Evolutionary conservation across 2,329 filamentous ascomycete species (phyloP), one percentile per base, ranked within the genome.

Genomic region (Albifimbria verrucaria): DNA sequence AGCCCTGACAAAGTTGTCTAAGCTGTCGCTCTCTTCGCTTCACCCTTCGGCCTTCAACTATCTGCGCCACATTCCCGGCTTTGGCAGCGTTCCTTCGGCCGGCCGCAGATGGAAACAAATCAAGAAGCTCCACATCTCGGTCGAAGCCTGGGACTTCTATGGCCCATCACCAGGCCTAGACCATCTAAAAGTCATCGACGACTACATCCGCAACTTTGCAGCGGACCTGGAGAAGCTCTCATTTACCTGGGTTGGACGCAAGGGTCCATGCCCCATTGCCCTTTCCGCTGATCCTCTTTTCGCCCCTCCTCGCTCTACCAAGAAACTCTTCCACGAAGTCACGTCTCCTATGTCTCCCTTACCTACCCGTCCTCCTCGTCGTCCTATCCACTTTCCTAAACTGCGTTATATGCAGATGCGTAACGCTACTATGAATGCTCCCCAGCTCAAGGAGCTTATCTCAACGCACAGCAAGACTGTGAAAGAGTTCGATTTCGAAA

Each of bases 1-100:
- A 10, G 82, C 85, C 1, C 73, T 94, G 48, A 76, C 75, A 49
- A 80, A 78, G 53, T 80, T 96, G 15, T 76, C 79, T 57, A 87
- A 86, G 55, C 77, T 96, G 3, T 88, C 88, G 1, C 79, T 96
- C 2, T 81, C 83, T 12, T 83, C 83, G 2, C 81, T 96, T 10
- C 90, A 96, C 61, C 85, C 90, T 0, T 81, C 83, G 2, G 88
- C 87, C 7, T 83, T 95, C 49, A 80, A 88, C 60, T 93, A 94
- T 66, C 79, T 96, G 20, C 87, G 89, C 50, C 87, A 90, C 57
- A 77, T 83, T 57, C 79, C 85, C 28, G 89, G 89, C 24, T 88
- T 91, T 62, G 91, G 91, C 55, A 83, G 84, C 60, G 85, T 86
- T 0, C 89, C 91, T 12, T 84, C 84, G 2, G 88, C 89, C 0